These are phyloP conservation scores for Schwanniomyces polymorphus DNA, from an alignment of 805 yeast genomes.

Conservation along the genomic window DNA sequence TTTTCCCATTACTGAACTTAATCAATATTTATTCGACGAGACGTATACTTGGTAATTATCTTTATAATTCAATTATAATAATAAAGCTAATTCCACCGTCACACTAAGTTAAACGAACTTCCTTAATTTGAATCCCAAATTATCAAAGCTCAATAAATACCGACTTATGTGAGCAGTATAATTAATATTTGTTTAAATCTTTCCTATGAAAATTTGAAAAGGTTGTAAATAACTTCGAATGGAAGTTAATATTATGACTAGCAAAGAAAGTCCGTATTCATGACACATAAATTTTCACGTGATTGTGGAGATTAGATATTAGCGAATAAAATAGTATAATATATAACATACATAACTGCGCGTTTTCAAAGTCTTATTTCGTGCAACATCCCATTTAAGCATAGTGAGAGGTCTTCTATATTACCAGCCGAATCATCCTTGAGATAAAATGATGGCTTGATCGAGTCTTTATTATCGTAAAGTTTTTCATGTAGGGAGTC, in stretches of 20 bases:
- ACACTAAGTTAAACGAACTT: neutral
- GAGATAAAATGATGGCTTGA: constrained; percentile 28
- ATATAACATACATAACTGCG: neutral
- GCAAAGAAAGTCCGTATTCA: neutral
- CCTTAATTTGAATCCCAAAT: neutral
- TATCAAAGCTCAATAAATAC: neutral
- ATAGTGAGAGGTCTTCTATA: constrained; percentile 16
- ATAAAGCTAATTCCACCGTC: neutral
- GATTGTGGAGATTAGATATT: neutral
- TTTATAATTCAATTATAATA: neutral
- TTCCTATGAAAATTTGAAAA: neutral
- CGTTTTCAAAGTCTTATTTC: neutral
- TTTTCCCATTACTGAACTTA: constrained; percentile 11
- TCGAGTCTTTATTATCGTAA: constrained; percentile 16
- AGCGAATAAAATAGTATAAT: neutral
- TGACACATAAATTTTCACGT: neutral
- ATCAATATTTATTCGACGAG: neutral
- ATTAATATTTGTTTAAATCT: neutral
- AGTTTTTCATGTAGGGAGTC: constrained; percentile 30
- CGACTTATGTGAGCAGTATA: neutral
- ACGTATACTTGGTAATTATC: neutral
- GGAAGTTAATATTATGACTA: neutral
- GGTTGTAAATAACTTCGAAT: neutral
- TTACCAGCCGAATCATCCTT: constrained; percentile 12
- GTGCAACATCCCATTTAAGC: constrained; percentile 27